These are phyloP conservation scores for Geranomyces michiganensis DNA, from an alignment of 192 early-diverging fungal genomes.

Conservation along the genomic window DNA sequence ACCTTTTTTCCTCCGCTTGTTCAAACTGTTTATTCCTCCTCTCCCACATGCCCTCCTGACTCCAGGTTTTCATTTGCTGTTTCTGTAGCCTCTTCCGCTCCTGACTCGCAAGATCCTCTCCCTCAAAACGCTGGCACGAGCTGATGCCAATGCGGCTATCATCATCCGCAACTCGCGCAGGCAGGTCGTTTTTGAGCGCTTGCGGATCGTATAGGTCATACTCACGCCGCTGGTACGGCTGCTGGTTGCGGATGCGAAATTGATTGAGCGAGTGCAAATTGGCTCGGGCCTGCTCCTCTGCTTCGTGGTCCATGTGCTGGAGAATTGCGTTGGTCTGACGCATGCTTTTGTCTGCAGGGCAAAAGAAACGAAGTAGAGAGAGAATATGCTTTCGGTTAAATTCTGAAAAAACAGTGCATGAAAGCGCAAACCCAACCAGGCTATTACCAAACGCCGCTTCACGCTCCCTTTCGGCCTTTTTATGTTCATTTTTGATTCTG, in stretches of 20 bases:
- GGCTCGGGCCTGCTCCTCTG: slow-evolving; percentile 27
- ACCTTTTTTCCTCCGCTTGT: slow-evolving; percentile 48
- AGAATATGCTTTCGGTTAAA: not conserved
- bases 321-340: slow-evolving; percentile 53
- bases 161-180: slow-evolving; percentile 49
- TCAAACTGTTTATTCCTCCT: slow-evolving; percentile 37
- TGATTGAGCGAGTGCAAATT: slow-evolving; percentile 44
- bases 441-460: slow-evolving; percentile 48
- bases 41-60: slow-evolving; percentile 48
- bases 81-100: slow-evolving; percentile 44
- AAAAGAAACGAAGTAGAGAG: no score
- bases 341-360: slow-evolving; percentile 42
- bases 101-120: slow-evolving; percentile 53
- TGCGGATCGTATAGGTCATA: slow-evolving; percentile 61
- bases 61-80: slow-evolving; percentile 58
- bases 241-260: slow-evolving; percentile 49
- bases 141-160: slow-evolving; percentile 47
- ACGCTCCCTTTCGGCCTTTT: slow-evolving; percentile 45
- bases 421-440: no score
- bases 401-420: not conserved
- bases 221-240: slow-evolving; percentile 51
- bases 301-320: slow-evolving; percentile 50
- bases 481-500: slow-evolving; percentile 52
- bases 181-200: slow-evolving; percentile 49
- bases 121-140: slow-evolving; percentile 57